Base-by-base conservation (phyloP, 2,329 filamentous ascomycete species). In the Dothiorella sarmentorum region DNA sequence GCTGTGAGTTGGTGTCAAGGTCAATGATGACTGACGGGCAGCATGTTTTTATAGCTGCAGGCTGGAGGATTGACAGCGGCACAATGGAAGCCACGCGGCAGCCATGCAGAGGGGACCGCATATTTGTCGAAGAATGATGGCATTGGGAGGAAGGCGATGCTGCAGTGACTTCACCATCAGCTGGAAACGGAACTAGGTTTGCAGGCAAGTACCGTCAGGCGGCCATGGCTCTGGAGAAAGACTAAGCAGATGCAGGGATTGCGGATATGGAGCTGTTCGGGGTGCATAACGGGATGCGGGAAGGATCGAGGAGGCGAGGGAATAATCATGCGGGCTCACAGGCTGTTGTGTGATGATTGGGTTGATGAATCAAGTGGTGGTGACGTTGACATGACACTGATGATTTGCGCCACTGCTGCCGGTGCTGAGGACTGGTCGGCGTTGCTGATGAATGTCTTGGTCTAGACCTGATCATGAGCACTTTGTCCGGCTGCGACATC, bases 101-200 rank as follows among this genome's bases (percentile, higher is more conserved):
- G 15, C 15, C 15, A 18, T 4, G 18, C 9, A 13, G 5, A 7
- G 15, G 10, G 11, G 6, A 24, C 20, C 47, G 24, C 17, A 11
- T n/a, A n/a, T n/a, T n/a, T n/a, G n/a, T n/a, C n/a, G 43, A 24
- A 20, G 33, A 29, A 49, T 57, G 55, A 57, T 57, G 55, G 31
- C 22, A 44, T 27, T n/a, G 31, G 26, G 42, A 24, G 35, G 7
- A 49, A 31, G 24, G 2, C 3, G 6, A 20, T 35, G 40, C 18
- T 35, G 43, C n/a, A 31, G 42, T 58, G 55, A 58, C 55, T 58
- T 58, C 42, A 58, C 44, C 22, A 49, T 11, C 43, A 24, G 29
- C 55, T 42, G 31, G 43, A 58, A 49, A 13, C 35, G 55, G 55
- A 29, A 49, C 43, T 40, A 29, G 22, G n/a, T 15, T 10, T 11